Evolutionary conservation across 1,139 yeast genomes (phyloP).

Genomic region (Protomyces pachydermus): DNA sequence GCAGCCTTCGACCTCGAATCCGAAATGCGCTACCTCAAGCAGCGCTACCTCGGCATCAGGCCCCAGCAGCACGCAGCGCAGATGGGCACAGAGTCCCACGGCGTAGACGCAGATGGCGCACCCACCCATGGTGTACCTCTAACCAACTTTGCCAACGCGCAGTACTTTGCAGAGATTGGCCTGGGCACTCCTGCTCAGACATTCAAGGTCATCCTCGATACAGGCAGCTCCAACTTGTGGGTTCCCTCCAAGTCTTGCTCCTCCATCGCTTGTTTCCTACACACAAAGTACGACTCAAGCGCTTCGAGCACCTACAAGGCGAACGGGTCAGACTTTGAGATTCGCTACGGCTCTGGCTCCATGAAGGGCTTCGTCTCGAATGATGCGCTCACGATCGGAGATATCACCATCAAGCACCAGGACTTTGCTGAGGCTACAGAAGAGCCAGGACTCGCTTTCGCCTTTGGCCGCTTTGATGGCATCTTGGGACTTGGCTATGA

Average conservation of each 20-base stretch:
- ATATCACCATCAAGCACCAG: slow-evolving; percentile 74
- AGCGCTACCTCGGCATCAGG: slow-evolving; percentile 55
- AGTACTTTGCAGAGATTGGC: slow-evolving; percentile 71
- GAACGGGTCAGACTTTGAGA: slow-evolving; percentile 78
- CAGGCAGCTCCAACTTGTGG: slow-evolving; percentile 97
- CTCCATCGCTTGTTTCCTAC: slow-evolving; percentile 91
- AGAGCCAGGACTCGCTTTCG: slow-evolving; percentile 97
- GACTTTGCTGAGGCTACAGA: slow-evolving; percentile 94
- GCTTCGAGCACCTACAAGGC: slow-evolving; percentile 72
- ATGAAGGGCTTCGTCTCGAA: slow-evolving; percentile 86
- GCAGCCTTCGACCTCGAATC: slow-evolving; percentile 49
- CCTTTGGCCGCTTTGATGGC: slow-evolving; percentile 97
- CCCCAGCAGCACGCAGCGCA: slow-evolving; percentile 39
- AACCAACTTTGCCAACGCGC: slow-evolving; percentile 83
- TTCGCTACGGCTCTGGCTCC: slow-evolving; percentile 88
- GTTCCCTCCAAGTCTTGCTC: slow-evolving; percentile 85
- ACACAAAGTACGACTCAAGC: slow-evolving; percentile 79
- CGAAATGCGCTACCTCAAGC: slow-evolving; percentile 64
- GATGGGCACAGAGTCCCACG: slow-evolving; percentile 43
- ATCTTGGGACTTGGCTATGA: slow-evolving; percentile 91
- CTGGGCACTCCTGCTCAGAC: slow-evolving; percentile 90
- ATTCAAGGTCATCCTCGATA: slow-evolving; percentile 80
- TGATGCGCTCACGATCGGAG: slow-evolving; percentile 76
- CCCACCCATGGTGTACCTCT: slow-evolving; percentile 63
- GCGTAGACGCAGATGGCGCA: slow-evolving; percentile 41